A percentile compares a stretch with the other conserved stretches of the same genome.
Conservation (phyloP, 306 rosid species). For the Cucumis cinereus region DNA sequence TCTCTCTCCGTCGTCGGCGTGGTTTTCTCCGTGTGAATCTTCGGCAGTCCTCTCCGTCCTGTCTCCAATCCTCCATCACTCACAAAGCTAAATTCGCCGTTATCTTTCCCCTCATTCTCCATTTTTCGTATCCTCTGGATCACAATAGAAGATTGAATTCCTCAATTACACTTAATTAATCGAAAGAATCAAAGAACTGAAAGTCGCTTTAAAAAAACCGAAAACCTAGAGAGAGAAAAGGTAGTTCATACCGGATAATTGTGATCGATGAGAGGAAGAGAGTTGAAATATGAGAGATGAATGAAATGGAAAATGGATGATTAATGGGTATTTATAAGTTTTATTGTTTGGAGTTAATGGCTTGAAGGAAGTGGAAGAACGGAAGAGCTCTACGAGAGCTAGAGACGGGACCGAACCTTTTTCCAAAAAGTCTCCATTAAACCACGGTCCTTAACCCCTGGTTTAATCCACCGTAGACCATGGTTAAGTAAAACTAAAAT, state of each 20-base stretch:
- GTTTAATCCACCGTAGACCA: neutral
- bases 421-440: neutral
- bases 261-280: neutral
- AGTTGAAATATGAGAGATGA: neutral
- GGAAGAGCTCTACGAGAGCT: neutral
- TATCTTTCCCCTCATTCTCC: constrained; percentile 20
- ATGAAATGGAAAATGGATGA: neutral
- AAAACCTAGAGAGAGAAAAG: neutral
- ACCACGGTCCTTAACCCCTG: neutral
- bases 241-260: neutral
- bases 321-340: neutral
- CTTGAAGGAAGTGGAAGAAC: neutral
- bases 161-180: neutral
- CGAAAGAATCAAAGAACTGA: neutral
- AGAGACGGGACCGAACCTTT: neutral
- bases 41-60: constrained; percentile 30
- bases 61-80: constrained; percentile 1
- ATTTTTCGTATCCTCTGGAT: neutral
- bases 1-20: constrained; percentile 17
- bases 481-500: neutral
- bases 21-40: constrained; percentile 33
- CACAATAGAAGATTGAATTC: neutral
- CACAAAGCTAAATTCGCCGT: constrained; percentile 27
- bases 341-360: neutral
- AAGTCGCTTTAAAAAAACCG: neutral